Percentiles rank a stretch among this genome's conserved stretches.
Conservation (phyloP, 192 early-diverging fungal species). For the Mortierella claussenii region DNA sequence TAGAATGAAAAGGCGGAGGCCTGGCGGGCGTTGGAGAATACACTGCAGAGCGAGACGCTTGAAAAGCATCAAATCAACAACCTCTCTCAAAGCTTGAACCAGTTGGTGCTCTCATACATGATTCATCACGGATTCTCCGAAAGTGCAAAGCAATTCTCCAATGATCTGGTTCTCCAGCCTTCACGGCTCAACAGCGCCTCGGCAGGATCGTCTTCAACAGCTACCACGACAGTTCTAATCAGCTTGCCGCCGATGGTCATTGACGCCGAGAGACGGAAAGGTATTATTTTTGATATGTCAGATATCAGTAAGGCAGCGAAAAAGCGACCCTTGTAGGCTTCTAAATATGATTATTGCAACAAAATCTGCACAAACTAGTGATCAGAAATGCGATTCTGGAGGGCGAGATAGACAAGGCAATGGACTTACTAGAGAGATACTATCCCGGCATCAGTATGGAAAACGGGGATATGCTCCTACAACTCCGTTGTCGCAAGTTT, state of each 20-base stretch:
- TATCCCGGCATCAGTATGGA: slow-evolving; percentile 75
- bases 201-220: background rate
- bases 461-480: slow-evolving; percentile 76
- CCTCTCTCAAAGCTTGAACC: slow-evolving; percentile 55
- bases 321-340: background rate
- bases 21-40: slow-evolving; percentile 53
- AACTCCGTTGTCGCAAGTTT: slow-evolving; percentile 86
- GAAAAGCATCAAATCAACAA: slow-evolving; percentile 22
- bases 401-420: slow-evolving; percentile 83
- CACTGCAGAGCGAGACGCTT: slow-evolving; percentile 7
- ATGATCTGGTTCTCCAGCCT: slow-evolving; percentile 21
- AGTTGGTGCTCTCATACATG: slow-evolving; percentile 83
- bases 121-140: slow-evolving; percentile 85
- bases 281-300: slow-evolving; percentile 5
- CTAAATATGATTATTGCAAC: background rate
- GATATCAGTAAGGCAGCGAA: background rate
- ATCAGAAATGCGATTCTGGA: slow-evolving; percentile 64
- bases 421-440: slow-evolving; percentile 68
- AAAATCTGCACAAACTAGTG: too few relatives aligned
- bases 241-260: background rate
- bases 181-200: background rate
- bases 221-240: background rate
- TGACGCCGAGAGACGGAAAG: slow-evolving; percentile 42
- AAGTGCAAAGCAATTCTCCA: slow-evolving; percentile 77
- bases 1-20: slow-evolving; percentile 57